These are phyloP conservation scores for Picea sitchensis DNA, from an alignment of 75 land plant species.

Conservation along the genomic window DNA sequence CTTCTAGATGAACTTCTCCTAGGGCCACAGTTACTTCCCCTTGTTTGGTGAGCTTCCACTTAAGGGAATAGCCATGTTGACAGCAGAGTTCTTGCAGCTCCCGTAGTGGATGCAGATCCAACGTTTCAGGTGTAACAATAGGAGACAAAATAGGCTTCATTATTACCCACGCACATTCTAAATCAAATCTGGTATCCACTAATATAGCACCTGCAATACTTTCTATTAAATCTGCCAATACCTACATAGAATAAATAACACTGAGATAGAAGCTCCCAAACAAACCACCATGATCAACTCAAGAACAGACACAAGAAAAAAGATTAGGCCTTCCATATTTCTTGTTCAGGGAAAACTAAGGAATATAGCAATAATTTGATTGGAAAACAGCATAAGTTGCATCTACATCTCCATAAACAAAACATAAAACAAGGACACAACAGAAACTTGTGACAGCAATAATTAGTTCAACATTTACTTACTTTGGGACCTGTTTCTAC, in stretches of 20 bases:
- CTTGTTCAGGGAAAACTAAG: too few relatives aligned
- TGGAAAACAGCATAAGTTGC: background rate
- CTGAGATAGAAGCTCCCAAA: too few relatives aligned
- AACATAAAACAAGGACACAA: background rate
- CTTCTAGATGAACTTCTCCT: slow-evolving; percentile 23
- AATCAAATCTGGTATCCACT: slow-evolving; percentile 41
- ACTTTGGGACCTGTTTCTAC: slow-evolving; percentile 58
- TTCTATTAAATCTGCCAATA: slow-evolving; percentile 42
- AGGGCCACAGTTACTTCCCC: slow-evolving; percentile 13
- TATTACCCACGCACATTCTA: slow-evolving; percentile 39
- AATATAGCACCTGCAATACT: slow-evolving; percentile 55
- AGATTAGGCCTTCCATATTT: too few relatives aligned
- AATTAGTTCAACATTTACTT: background rate
- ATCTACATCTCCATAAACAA: background rate
- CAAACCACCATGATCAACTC: too few relatives aligned
- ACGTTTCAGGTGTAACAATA: slow-evolving; percentile 44
- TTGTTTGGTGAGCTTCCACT: slow-evolving; percentile 12
- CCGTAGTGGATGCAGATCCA: slow-evolving; percentile 33
- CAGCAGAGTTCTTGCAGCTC: slow-evolving; percentile 45
- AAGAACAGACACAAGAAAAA: too few relatives aligned
- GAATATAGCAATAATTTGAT: too few relatives aligned
- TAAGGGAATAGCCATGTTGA: slow-evolving; percentile 12
- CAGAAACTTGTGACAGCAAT: background rate
- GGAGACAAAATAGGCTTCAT: slow-evolving; percentile 44
- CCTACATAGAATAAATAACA: background rate